These are phyloP conservation scores for Verticillium klebahnii DNA, from an alignment of 2,329 filamentous ascomycete species.

Conservation along the genomic window DNA sequence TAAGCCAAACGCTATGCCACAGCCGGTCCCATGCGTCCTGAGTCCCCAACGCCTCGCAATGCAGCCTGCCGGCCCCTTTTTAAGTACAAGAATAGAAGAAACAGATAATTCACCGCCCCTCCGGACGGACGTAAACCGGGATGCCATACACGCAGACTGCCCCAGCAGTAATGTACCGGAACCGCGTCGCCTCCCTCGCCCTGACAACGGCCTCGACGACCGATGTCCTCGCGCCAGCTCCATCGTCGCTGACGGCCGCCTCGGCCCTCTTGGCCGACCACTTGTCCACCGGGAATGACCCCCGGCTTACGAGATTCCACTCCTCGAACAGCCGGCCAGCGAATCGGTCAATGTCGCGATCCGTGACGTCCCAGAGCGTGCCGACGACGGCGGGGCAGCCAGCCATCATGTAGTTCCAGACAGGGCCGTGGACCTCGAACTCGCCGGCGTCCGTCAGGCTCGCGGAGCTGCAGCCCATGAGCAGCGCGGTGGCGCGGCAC, in stretches of 20 bases:
- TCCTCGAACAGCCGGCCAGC: conserved; percentile 72
- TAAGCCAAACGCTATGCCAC: not conserved
- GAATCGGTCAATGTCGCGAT: conserved; percentile 94
- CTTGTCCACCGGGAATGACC: conserved; percentile 28
- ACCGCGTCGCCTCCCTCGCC: conserved; percentile 73
- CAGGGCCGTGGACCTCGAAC: conserved; percentile 87
- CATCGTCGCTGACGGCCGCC: conserved; percentile 17
- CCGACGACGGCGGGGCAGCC: conserved; percentile 83
- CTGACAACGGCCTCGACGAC: conserved; percentile 77
- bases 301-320: conserved; percentile 69
- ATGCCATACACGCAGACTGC: conserved; percentile 94
- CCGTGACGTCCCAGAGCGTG: conserved; percentile 96
- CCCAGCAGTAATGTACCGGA: conserved; percentile 89
- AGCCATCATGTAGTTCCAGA: conserved; percentile 87
- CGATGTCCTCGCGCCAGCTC: conserved; percentile 37
- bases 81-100: not conserved
- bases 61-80: not conserved
- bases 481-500: conserved; percentile 72
- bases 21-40: not conserved
- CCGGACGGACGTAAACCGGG: conserved; percentile 69
- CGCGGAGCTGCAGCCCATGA: conserved; percentile 93
- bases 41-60: not conserved
- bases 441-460: conserved; percentile 75
- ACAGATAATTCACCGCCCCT: conserved; percentile 1
- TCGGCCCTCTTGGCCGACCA: conserved; percentile 18